Evolutionary conservation across 2,329 filamentous ascomycete genomes (phyloP).

Genomic region (Fusarium oligoseptatum): DNA sequence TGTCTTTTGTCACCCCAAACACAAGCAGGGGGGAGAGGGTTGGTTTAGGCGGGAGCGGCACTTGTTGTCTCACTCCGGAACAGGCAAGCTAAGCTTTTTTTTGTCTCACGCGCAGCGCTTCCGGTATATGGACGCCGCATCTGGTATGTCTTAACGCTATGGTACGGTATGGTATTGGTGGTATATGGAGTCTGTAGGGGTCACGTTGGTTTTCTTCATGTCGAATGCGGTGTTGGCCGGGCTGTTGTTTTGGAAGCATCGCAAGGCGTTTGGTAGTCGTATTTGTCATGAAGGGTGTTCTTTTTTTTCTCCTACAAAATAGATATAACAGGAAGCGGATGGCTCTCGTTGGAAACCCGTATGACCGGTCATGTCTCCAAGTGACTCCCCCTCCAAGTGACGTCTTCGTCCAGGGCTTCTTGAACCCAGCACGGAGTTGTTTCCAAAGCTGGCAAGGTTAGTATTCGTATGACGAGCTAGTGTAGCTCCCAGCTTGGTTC

Average conservation of each 20-base stretch:
- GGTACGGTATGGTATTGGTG: not conserved
- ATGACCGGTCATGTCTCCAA: not conserved
- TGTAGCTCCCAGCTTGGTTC: not conserved
- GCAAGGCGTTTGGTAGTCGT: constrained; percentile 31
- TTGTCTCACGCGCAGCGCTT: not conserved
- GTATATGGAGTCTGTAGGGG: not conserved
- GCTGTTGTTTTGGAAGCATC: constrained; percentile 22
- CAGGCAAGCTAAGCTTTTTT: not conserved
- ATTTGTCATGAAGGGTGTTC: constrained; percentile 10
- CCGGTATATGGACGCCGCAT: not conserved
- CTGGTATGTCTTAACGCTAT: not conserved
- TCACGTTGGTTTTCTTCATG: not conserved
- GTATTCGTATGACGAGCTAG: not conserved
- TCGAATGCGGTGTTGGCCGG: not conserved
- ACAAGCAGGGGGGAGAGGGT: not conserved
- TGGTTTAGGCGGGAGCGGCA: constrained; percentile 2
- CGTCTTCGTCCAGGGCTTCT: not conserved
- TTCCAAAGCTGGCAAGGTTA: not conserved
- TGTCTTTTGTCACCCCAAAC: not conserved
- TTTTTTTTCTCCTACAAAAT: not conserved
- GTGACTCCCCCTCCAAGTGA: not conserved
- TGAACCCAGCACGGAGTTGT: not conserved
- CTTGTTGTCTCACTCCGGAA: constrained; percentile 1
- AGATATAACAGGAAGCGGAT: constrained; percentile 14
- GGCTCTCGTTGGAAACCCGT: not conserved